Percentiles rank a stretch among this genome's conserved stretches.
These are phyloP conservation scores for Cyclotella distinguenda DNA, from an alignment of 108 stramenopile species.

Conservation along the genomic window DNA sequence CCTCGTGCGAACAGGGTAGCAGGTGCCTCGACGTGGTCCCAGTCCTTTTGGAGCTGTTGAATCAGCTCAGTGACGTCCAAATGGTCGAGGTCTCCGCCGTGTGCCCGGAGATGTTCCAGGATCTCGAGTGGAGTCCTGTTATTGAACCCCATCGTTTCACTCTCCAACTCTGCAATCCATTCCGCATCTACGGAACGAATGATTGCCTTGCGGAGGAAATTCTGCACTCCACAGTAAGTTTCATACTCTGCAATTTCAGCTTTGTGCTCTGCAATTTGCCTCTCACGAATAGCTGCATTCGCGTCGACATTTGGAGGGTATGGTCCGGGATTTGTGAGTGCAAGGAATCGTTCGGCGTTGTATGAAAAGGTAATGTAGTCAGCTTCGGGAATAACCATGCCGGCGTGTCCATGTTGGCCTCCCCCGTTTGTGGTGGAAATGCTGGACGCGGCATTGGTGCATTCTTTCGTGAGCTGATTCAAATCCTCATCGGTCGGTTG, in stretches of 20 bases:
- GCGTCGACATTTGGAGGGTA: constrained; percentile 1
- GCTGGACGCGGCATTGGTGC: constrained; percentile 4
- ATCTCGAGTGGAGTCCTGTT: background rate
- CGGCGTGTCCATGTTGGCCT: constrained; percentile 7
- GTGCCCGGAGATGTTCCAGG: background rate
- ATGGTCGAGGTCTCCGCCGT: constrained; percentile 3
- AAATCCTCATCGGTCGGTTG: constrained; percentile 12
- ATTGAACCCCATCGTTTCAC: constrained; percentile 5
- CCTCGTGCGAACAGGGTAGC: constrained; percentile 2
- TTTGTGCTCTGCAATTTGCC: constrained; percentile 8
- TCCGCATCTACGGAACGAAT: constrained; percentile 1
- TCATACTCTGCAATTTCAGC: background rate
- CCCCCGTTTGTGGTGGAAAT: constrained; percentile 11
- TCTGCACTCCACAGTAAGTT: background rate
- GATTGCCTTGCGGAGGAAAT: constrained; percentile 3
- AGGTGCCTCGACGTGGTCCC: constrained; percentile 5
- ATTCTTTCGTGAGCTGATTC: constrained; percentile 18
- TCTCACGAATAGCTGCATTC: constrained; percentile 1
- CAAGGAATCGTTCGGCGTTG: background rate
- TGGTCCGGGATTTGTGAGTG: constrained; percentile 1
- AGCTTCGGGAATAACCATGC: constrained; percentile 10
- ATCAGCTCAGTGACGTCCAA: constrained; percentile 3
- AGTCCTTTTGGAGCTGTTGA: background rate
- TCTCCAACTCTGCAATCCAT: constrained; percentile 4
- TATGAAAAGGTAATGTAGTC: constrained; percentile 14